Evolutionary conservation across 306 rosid species (phyloP).

Genomic region (Herpetospermum pedunculosum): DNA sequence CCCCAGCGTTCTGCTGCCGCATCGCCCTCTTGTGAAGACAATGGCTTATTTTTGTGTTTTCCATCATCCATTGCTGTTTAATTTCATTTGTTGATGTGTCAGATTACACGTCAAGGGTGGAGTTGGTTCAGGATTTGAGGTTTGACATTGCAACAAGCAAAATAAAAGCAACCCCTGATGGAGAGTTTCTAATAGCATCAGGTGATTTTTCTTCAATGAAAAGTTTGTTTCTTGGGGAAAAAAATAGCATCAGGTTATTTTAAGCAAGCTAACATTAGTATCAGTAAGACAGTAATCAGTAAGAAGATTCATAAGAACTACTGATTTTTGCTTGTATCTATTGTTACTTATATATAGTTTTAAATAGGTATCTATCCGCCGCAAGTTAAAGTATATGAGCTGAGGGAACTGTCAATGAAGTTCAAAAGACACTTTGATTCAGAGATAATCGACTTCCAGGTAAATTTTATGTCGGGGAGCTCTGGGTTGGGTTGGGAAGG

Average conservation of each 20-base stretch:
- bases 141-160: slow-evolving; percentile 76
- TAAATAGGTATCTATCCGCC: slow-evolving; percentile 84
- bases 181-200: slow-evolving; percentile 75
- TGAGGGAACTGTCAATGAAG: slow-evolving; percentile 71
- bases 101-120: slow-evolving; percentile 65
- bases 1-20: not conserved
- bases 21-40: not conserved
- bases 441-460: slow-evolving; percentile 90
- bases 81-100: slow-evolving; percentile 6
- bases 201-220: no score
- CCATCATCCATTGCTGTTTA: not conserved
- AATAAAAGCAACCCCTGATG: slow-evolving; percentile 78
- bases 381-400: slow-evolving; percentile 80
- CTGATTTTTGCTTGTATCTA: not conserved
- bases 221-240: no score
- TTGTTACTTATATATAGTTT: slow-evolving; percentile 6
- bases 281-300: not conserved
- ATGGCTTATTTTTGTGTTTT: not conserved
- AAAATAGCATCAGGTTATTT: slow-evolving; percentile 69
- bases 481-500: not conserved
- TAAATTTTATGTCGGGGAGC: slow-evolving; percentile 11
- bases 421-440: slow-evolving; percentile 89
- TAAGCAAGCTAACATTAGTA: not conserved
- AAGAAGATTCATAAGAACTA: not conserved
- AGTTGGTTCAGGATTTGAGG: slow-evolving; percentile 62